Base-by-base conservation (phyloP, 306 rosid species). In the Mimosa bimucronata region DNA sequence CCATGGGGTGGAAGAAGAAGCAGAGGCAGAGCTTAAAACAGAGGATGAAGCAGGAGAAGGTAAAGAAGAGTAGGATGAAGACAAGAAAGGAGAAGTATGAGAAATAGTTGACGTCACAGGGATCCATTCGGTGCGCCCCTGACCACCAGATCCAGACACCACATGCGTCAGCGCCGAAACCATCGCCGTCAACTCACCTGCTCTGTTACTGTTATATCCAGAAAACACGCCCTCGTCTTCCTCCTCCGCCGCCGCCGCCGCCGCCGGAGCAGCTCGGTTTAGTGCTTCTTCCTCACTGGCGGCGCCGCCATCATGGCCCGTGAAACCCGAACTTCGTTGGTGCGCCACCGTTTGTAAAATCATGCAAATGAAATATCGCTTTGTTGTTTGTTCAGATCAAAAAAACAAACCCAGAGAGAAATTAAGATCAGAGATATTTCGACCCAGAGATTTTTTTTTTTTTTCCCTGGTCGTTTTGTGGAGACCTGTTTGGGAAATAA, bases 101-200 rank as follows among this genome's bases (percentile, higher is more conserved):
- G 77, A 80, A 80, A 41, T 82, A 19, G 85, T 58, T 76, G 91
- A 66, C 82, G 71, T 74, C 73, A 74, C 37, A 2, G 85, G 86
- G 57, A 52, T 84, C 87, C 87, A 80, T 72, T 74, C 81, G 15
- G 62, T 38, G 19, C 69, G 67, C 21, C 84, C 67, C 70, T 83
- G 85, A 8, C 94, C 94, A 0, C 92, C 94, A 0, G 97, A 92
- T 10, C 67, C 67, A 12, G 97, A 92, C 14, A 85, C 81, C 41
- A 90, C 93, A 5, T 84, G 88, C 34, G 92, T 89, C 2, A 91
- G 82, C 37, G 92, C 95, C 1, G 98, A 84, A 68, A 91, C 92
- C 87, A 95, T 92, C 12, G 88, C 87, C 1, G 87, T 83, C 76
- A 79, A 81, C 83, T 95, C 97, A 42, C 88, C 69, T 3, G 41